Conservation (phyloP, 306 rosid genomes). For the Astragalus membranaceus region DNA sequence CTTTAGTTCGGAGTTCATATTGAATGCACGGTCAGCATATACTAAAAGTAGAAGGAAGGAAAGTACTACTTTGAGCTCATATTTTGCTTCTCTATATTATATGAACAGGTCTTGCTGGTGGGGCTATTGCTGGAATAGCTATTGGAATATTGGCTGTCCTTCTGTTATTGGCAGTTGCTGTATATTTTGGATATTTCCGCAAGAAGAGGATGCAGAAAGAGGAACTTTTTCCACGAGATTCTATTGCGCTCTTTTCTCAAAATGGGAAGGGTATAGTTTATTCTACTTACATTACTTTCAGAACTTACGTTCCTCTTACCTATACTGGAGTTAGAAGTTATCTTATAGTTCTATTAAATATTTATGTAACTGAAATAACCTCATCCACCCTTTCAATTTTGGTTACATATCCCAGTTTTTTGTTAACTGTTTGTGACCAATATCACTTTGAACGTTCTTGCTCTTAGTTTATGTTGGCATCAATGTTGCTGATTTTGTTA, state of each 20-base stretch:
- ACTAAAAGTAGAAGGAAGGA: constrained; percentile 11
- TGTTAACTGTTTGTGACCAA: background rate
- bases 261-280: constrained; percentile 35
- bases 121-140: constrained; percentile 65
- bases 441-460: too few relatives aligned
- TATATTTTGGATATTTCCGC: constrained; percentile 43
- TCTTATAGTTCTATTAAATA: background rate
- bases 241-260: constrained; percentile 44
- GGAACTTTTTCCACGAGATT: constrained; percentile 18
- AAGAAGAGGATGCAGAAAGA: constrained; percentile 36
- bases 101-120: constrained; percentile 62
- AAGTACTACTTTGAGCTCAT: constrained; percentile 27
- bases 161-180: constrained; percentile 43
- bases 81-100: constrained; percentile 28
- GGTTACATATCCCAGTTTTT: constrained; percentile 2
- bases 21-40: constrained; percentile 6
- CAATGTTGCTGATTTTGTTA: too few relatives aligned
- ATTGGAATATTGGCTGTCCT: constrained; percentile 51
- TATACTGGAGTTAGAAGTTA: background rate
- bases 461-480: too few relatives aligned
- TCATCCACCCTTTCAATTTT: background rate
- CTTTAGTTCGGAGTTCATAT: constrained; percentile 15
- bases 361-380: background rate
- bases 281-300: constrained; percentile 12
- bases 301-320: background rate